These are phyloP conservation scores for Eragrostis nindensis DNA, from an alignment of 176 grass and related monocot genomes.

Conservation along the genomic window DNA sequence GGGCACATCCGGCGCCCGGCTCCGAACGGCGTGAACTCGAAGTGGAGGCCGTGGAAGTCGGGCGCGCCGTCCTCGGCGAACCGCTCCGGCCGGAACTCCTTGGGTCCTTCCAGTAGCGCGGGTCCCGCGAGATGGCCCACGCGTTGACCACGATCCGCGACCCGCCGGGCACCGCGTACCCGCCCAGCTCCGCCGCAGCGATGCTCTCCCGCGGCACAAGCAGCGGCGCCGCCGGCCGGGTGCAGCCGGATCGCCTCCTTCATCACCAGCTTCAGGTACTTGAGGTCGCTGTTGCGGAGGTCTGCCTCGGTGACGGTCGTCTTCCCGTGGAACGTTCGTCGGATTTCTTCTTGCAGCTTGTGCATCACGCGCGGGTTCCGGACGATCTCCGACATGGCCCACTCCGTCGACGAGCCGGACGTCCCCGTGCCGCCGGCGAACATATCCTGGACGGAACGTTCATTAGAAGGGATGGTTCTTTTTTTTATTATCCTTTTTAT, in stretches of 20 bases:
- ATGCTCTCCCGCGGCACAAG: conserved; percentile 44
- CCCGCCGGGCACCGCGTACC: neutral
- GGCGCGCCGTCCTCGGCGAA: conserved; percentile 21
- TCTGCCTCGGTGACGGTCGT: conserved; percentile 3
- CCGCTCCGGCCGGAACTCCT: conserved; percentile 32
- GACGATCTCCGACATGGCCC: conserved; percentile 31
- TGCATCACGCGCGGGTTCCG: conserved; percentile 20
- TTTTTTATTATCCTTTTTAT: no score
- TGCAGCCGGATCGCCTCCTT: conserved; percentile 55
- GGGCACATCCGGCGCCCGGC: conserved; percentile 29
- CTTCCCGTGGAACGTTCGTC: conserved; percentile 25
- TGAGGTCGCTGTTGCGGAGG: conserved; percentile 21
- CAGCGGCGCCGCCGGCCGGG: conserved; percentile 50
- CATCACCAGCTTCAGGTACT: conserved; percentile 36
- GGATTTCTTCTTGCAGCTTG: conserved; percentile 37
- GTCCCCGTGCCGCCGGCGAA: conserved; percentile 36
- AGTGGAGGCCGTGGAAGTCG: conserved; percentile 30
- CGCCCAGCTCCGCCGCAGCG: conserved; percentile 35
- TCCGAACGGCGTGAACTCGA: conserved; percentile 37
- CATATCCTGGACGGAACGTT: neutral
- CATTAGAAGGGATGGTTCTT: neutral
- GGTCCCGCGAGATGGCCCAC: conserved; percentile 33
- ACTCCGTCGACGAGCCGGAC: conserved; percentile 45
- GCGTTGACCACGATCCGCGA: conserved; percentile 28
- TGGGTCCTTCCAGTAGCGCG: conserved; percentile 37